phyloP scores from a whole-genome alignment of 139 green algal genomes.

The Gonium pectorale region DNA sequence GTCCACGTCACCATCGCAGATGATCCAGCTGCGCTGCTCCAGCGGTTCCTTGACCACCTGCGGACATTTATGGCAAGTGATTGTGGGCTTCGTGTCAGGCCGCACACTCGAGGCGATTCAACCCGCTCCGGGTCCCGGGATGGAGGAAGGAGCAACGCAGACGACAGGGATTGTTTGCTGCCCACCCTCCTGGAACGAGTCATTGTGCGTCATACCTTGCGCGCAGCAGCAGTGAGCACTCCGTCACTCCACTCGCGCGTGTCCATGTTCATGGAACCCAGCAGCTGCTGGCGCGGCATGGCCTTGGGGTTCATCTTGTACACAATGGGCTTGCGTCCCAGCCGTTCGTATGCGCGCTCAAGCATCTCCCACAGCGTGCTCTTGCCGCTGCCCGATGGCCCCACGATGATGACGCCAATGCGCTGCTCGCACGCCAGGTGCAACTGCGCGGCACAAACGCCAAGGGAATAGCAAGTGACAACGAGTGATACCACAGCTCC shows the following conservation, averaged over 20 bases:
- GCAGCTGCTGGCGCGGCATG: conserved; percentile 80
- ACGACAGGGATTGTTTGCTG: too few relatives aligned
- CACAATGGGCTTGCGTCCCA: conserved; percentile 63
- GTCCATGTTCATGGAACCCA: conserved; percentile 85
- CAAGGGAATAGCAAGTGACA: too few relatives aligned
- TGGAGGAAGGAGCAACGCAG: too few relatives aligned
- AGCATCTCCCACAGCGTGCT: conserved; percentile 76
- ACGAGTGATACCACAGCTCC: too few relatives aligned
- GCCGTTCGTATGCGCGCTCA: conserved; percentile 61
- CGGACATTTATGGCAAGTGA: not conserved
- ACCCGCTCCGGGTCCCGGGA: too few relatives aligned
- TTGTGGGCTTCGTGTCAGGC: not conserved
- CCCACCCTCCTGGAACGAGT: too few relatives aligned
- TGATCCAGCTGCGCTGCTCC: conserved; percentile 84
- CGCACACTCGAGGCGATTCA: not conserved
- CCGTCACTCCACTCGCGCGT: conserved; percentile 87
- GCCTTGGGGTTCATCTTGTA: conserved; percentile 88
- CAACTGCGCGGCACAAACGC: conserved; percentile 81
- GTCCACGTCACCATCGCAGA: conserved; percentile 91
- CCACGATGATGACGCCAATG: conserved; percentile 90
- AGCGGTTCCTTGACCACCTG: conserved; percentile 75
- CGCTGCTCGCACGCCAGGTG: conserved; percentile 83
- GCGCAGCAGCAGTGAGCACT: conserved; percentile 80
- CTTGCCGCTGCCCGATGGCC: conserved; percentile 83
- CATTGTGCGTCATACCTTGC: conserved; percentile 67